phyloP scores from a whole-genome alignment of 305 asterid genomes.

The Fraxinus nigra region DNA sequence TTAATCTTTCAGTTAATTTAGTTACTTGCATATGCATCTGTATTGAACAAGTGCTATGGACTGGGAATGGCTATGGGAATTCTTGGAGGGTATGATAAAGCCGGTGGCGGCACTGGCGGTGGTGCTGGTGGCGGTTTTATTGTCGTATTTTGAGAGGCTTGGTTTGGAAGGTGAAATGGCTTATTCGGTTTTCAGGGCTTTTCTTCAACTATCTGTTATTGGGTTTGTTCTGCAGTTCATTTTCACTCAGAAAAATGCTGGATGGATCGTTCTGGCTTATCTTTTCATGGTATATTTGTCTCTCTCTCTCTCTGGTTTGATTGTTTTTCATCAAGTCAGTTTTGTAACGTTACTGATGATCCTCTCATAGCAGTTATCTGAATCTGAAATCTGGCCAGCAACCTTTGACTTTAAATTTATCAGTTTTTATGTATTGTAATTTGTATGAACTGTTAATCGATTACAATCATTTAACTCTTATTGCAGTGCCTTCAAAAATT shows the following conservation, averaged over 20 bases:
- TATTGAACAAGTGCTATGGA: slow-evolving; percentile 36
- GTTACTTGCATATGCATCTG: neutral
- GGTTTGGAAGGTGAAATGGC: slow-evolving; percentile 78
- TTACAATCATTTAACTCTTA: neutral
- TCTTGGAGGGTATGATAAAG: slow-evolving; percentile 75
- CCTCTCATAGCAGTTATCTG: neutral
- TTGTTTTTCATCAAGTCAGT: neutral
- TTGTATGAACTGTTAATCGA: neutral
- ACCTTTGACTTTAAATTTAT: neutral
- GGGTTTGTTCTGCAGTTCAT: slow-evolving; percentile 91
- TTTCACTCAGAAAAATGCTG: slow-evolving; percentile 51
- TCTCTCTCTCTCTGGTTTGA: neutral
- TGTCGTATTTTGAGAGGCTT: slow-evolving; percentile 62
- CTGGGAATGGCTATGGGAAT: slow-evolving; percentile 61
- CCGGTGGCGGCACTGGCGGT: slow-evolving; percentile 74
- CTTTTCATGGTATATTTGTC: slow-evolving; percentile 68
- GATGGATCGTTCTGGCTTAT: slow-evolving; percentile 80
- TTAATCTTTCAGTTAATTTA: neutral
- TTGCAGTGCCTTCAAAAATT: neutral
- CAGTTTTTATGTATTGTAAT: neutral
- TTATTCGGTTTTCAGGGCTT: slow-evolving; percentile 73
- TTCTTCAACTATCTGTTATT: slow-evolving; percentile 74
- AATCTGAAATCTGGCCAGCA: neutral
- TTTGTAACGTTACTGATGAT: neutral
- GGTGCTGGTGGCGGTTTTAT: slow-evolving; percentile 50